phyloP scores from a whole-genome alignment of 495 filamentous ascomycete species.

The Hyaloscypha finlandica region DNA sequence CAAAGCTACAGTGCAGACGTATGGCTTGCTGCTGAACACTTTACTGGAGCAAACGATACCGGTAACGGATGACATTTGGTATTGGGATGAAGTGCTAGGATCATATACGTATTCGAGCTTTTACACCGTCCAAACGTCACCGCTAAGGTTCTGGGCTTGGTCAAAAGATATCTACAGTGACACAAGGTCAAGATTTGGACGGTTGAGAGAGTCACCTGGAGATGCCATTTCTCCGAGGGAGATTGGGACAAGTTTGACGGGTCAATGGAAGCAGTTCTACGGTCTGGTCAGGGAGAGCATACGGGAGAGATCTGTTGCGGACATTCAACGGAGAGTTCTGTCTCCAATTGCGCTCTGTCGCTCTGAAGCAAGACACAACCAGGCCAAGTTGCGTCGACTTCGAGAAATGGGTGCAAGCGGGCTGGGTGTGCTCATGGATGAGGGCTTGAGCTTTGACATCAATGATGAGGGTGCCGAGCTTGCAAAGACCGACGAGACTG shows the following conservation, averaged over 20 bases:
- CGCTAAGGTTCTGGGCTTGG: slow-evolving; percentile 68
- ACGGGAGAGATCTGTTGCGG: slow-evolving; percentile 57
- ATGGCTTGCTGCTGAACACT: slow-evolving; percentile 71
- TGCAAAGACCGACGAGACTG: slow-evolving; percentile 42
- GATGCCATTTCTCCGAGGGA: slow-evolving; percentile 19
- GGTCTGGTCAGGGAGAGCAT: slow-evolving; percentile 72
- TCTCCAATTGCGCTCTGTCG: slow-evolving; percentile 71
- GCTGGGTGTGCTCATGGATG: slow-evolving; percentile 81
- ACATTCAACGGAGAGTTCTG: slow-evolving; percentile 61
- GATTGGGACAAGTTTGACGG: slow-evolving; percentile 38
- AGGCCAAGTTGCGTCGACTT: slow-evolving; percentile 61
- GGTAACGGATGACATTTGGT: slow-evolving; percentile 80
- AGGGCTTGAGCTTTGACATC: slow-evolving; percentile 66
- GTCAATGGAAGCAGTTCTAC: slow-evolving; percentile 78
- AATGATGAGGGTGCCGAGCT: slow-evolving; percentile 43
- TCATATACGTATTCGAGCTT: slow-evolving; percentile 71
- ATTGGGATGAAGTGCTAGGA: slow-evolving; percentile 84
- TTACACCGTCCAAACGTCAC: slow-evolving; percentile 82
- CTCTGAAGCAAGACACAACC: slow-evolving; percentile 69
- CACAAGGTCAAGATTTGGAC: slow-evolving; percentile 49
- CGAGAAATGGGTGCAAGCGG: slow-evolving; percentile 82
- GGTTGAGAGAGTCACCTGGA: slow-evolving; percentile 31
- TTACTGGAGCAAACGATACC: slow-evolving; percentile 80
- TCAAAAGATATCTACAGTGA: slow-evolving; percentile 61
- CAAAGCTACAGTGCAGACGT: slow-evolving; percentile 84